Conservation (phyloP, 2,329 filamentous ascomycete species). For the Aspergillus viridinutans region DNA sequence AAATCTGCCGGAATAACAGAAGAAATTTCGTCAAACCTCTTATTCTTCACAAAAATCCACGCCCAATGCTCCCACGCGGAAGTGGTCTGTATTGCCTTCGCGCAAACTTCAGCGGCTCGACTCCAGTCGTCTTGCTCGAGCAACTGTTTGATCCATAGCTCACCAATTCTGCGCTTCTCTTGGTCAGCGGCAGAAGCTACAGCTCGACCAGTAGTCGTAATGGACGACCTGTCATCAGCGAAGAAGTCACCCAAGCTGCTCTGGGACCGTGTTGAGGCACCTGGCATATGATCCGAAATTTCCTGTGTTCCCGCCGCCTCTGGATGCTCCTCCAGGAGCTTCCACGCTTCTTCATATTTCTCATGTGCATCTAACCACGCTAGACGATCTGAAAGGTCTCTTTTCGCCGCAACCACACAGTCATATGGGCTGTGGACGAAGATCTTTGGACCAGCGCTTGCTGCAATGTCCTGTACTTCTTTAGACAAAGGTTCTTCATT, state of each 20-base stretch:
- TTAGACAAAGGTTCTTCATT: conserved; percentile 33
- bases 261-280: conserved; percentile 30
- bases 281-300: conserved; percentile 27
- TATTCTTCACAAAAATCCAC: conserved; percentile 80
- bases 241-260: conserved; percentile 63
- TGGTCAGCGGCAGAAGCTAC: conserved; percentile 68
- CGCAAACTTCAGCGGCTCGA: conserved; percentile 73
- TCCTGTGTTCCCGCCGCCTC: conserved; percentile 54
- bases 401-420: conserved; percentile 84
- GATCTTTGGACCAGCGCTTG: conserved; percentile 65
- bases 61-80: conserved; percentile 94
- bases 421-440: conserved; percentile 97
- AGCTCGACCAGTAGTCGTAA: conserved; percentile 56
- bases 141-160: conserved; percentile 87
- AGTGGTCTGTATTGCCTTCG: conserved; percentile 74
- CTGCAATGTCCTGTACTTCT: conserved; percentile 46
- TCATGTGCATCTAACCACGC: conserved; percentile 78
- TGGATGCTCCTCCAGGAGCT: conserved; percentile 81
- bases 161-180: conserved; percentile 86
- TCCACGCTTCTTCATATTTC: conserved; percentile 82
- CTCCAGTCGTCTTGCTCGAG: conserved; percentile 71
- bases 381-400: conserved; percentile 81
- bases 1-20: conserved; percentile 76
- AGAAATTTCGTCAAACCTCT: conserved; percentile 86
- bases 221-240: conserved; percentile 62